Percentiles rank a stretch among this genome's conserved stretches.
phyloP scores from a whole-genome alignment of 768 basidiomycete species.

The Kwoniella dendrophila region DNA sequence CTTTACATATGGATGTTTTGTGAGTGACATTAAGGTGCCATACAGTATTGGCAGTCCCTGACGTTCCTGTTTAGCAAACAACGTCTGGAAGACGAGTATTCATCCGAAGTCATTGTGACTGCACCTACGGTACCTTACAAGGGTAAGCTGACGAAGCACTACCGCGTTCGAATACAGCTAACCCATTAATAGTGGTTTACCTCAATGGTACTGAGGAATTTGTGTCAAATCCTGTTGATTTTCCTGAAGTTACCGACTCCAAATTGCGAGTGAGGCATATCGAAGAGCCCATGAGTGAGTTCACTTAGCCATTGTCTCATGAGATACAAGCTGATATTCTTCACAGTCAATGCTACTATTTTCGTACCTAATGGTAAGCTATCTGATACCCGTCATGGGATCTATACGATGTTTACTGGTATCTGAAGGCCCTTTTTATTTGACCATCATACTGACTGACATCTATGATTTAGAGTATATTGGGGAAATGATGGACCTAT shows the following conservation, averaged over 20 bases:
- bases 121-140: conserved; percentile 95
- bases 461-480: conserved; percentile 68
- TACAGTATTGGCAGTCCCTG: no score
- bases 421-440: background rate
- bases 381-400: background rate
- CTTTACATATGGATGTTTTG: conserved; percentile 76
- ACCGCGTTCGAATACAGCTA: conserved; percentile 8
- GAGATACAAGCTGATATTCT: conserved; percentile 1
- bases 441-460: background rate
- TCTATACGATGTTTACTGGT: conserved; percentile 10
- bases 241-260: conserved; percentile 77
- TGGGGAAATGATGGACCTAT: conserved; percentile 94
- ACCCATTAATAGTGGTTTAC: conserved; percentile 67
- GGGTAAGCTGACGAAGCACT: conserved; percentile 58
- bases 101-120: conserved; percentile 90
- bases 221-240: conserved; percentile 92
- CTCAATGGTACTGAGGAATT: conserved; percentile 64
- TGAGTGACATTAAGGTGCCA: no score
- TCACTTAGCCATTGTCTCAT: background rate
- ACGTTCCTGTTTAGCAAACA: conserved; percentile 69
- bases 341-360: conserved; percentile 78
- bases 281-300: conserved; percentile 73
- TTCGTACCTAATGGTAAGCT: conserved; percentile 83
- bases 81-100: conserved; percentile 93
- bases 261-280: conserved; percentile 65